Evolutionary conservation across 2,329 filamentous ascomycete genomes (phyloP), one percentile per base, ranked within the genome.

Genomic region (Colletotrichum godetiae): DNA sequence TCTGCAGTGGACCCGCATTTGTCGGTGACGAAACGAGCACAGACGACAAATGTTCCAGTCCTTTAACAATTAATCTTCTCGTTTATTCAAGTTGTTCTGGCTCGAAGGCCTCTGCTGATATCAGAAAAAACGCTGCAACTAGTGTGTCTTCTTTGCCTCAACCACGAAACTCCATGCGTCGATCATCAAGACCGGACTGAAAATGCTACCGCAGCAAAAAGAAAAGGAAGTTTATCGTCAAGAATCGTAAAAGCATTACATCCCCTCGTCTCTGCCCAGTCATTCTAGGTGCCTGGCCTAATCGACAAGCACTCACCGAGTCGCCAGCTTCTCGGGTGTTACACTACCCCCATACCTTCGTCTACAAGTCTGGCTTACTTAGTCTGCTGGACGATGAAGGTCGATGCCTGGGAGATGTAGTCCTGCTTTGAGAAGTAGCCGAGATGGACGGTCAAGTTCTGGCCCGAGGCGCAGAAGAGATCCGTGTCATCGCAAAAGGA

Each of bases 401-500:
- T 11, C 8, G 56, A 49, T 4, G 71, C 71, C 35, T 66, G 57
- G 46, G 49, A 56, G 10, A 58, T 4, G 61, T 73, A 73, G 55
- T 66, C 13, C 49, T 52, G 60, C 19, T 73, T 73, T 24, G 64
- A 61, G 61, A 73, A 73, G 67, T 73, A 73, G 24, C 71, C 56
- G 13, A 73, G 60, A 4, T 73, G 71, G 19, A 71, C 67, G 3
- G 61, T 73, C 27, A 73, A 46, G 56, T 73, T 66, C 67, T 66
- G 56, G 37, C 71, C 71, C 56, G 71, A 73, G 2, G 71, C 71
- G 46, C 71, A 73, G 49, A 73, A 73, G 0, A 73, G 67, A 42
- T 73, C 71, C 5, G 56, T 29, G 13, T 71, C 71, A 24, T 73
- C 71, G 49, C 71, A 73, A 31, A 71, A 73, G 8, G 71, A 73